phyloP scores from a whole-genome alignment of 2,329 filamentous ascomycete genomes.

The Aspergillus cejpii region DNA sequence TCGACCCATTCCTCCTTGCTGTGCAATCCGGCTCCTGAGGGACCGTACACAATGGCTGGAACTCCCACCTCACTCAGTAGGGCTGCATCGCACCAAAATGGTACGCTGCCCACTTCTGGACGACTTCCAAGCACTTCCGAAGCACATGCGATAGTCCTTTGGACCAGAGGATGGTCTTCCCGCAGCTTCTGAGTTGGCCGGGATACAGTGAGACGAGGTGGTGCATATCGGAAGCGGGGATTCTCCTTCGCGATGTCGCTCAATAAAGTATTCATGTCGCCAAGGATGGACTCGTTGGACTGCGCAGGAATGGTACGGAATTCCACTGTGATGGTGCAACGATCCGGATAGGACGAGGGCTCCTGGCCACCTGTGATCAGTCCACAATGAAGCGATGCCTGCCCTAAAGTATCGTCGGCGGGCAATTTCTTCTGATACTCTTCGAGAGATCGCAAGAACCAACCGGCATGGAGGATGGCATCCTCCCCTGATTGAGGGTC shows the following conservation, averaged over 20 bases:
- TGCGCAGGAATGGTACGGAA: constrained; percentile 46
- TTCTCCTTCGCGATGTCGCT: constrained; percentile 28
- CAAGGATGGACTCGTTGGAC: constrained; percentile 32
- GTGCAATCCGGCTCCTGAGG: constrained; percentile 46
- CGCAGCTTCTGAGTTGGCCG: constrained; percentile 42
- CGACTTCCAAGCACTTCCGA: constrained; percentile 22
- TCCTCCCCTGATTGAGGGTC: constrained; percentile 44
- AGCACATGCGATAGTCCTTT: constrained; percentile 27
- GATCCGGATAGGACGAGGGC: constrained; percentile 46
- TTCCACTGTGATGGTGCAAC: constrained; percentile 47
- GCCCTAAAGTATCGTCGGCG: constrained; percentile 32
- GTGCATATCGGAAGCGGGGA: constrained; percentile 36
- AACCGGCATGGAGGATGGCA: constrained; percentile 45
- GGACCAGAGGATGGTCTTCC: constrained; percentile 39
- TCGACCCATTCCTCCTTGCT: constrained; percentile 48
- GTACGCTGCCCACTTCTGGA: constrained; percentile 24
- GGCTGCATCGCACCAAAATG: constrained; percentile 50
- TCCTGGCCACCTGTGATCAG: constrained; percentile 49
- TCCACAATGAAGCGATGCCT: constrained; percentile 44
- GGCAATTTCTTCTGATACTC: constrained; percentile 37
- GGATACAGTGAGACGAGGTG: constrained; percentile 38
- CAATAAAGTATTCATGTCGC: constrained; percentile 38
- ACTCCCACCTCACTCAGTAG: constrained; percentile 43
- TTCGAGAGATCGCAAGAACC: constrained; percentile 45
- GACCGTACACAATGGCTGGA: constrained; percentile 45